A percentile compares a stretch with the other conserved stretches of the same genome.
These are phyloP conservation scores for Podaxis rugospora DNA, from an alignment of 768 basidiomycete species.

Conservation along the genomic window DNA sequence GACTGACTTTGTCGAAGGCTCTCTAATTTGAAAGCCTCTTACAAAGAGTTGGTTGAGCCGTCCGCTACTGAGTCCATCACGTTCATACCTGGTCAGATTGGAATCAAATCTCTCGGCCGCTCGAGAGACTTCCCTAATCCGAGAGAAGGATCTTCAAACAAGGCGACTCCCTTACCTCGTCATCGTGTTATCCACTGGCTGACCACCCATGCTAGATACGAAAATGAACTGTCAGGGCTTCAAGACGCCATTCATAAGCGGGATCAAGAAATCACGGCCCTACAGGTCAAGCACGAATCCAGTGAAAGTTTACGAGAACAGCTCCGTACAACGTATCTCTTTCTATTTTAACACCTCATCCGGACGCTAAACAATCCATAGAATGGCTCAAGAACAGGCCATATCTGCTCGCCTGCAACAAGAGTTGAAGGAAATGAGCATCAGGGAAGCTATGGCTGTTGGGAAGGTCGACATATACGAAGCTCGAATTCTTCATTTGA, in stretches of 20 bases:
- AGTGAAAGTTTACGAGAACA: constrained; percentile 10
- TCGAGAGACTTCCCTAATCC: background rate
- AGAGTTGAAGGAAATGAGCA: constrained; percentile 6
- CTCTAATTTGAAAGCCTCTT: background rate
- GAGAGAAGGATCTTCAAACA: constrained; percentile 1
- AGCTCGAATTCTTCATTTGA: background rate
- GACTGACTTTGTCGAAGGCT: background rate
- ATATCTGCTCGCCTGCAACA: background rate
- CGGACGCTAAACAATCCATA: background rate
- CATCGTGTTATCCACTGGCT: background rate
- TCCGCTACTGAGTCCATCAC: background rate
- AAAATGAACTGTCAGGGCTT: constrained; percentile 17
- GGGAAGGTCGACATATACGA: constrained; percentile 6
- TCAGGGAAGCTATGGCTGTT: background rate
- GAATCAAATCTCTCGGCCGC: background rate
- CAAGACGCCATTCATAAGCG: constrained; percentile 21
- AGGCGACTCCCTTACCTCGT: background rate
- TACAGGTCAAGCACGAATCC: constrained; percentile 19
- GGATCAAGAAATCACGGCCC: constrained; percentile 20
- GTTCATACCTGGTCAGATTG: background rate
- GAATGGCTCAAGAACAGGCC: constrained; percentile 3
- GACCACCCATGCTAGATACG: constrained; percentile 11
- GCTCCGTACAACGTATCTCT: background rate
- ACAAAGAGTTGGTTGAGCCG: background rate
- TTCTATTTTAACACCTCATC: background rate